Conservation (phyloP, 2,329 filamentous ascomycete species). For the Aureobasidium melanogenum region DNA sequence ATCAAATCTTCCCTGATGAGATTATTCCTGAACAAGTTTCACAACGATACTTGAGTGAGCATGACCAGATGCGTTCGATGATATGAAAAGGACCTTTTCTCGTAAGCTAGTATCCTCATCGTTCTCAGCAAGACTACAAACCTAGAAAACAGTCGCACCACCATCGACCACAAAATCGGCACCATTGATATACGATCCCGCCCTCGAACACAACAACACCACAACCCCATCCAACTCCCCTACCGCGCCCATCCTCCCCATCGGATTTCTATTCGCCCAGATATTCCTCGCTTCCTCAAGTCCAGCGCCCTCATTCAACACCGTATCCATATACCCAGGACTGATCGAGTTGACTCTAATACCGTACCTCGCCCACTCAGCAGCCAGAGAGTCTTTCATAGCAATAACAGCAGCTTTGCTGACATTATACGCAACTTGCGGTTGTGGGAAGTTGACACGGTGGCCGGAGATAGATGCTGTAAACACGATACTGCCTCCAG, state of each 20-base stretch:
- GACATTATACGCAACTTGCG: constrained; percentile 51
- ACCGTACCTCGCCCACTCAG: constrained; percentile 63
- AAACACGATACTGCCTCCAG: constrained; percentile 55
- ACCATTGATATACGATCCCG: constrained; percentile 29
- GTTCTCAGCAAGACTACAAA: neutral
- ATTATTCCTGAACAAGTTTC: too few relatives aligned
- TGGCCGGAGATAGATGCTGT: constrained; percentile 62
- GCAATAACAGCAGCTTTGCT: constrained; percentile 59
- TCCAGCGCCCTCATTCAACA: constrained; percentile 48
- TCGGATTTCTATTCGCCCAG: constrained; percentile 29
- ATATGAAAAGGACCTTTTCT: too few relatives aligned
- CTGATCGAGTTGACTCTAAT: constrained; percentile 63
- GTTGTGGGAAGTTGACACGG: constrained; percentile 62
- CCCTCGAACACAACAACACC: constrained; percentile 27
- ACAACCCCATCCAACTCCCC: constrained; percentile 30
- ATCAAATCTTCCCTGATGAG: too few relatives aligned
- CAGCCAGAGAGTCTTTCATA: constrained; percentile 56
- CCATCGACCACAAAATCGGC: constrained; percentile 31
- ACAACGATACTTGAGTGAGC: too few relatives aligned
- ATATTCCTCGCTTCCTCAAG: constrained; percentile 25
- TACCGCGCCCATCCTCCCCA: constrained; percentile 31
- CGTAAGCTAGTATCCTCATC: too few relatives aligned
- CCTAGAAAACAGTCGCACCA: constrained; percentile 6
- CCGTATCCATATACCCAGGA: constrained; percentile 71
- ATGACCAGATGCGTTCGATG: too few relatives aligned